Conservation (phyloP, 2,329 filamentous ascomycete genomes). For the Ceratocystis variospora region DNA sequence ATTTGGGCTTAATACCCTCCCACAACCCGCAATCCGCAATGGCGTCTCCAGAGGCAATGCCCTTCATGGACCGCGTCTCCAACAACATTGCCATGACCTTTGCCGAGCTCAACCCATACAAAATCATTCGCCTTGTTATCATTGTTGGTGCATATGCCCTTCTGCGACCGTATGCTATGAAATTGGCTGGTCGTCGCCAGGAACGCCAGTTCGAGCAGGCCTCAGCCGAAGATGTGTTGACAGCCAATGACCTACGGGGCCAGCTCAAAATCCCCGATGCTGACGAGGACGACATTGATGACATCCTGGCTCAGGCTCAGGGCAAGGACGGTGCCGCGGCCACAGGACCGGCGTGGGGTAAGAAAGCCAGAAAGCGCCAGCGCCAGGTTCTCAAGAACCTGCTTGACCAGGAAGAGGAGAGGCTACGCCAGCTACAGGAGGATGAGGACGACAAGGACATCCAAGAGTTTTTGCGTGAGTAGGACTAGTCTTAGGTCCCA, state of each 20-base stretch:
- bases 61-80: conserved; percentile 17
- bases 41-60: conserved; percentile 10
- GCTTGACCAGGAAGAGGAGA: conserved; percentile 48
- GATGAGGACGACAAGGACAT: conserved; percentile 64
- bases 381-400: conserved; percentile 46
- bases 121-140: conserved; percentile 55
- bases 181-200: conserved; percentile 48
- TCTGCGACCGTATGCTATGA: conserved; percentile 59
- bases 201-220: conserved; percentile 50
- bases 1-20: neutral
- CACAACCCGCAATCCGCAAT: neutral
- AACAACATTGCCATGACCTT: conserved; percentile 40
- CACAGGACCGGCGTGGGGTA: conserved; percentile 18
- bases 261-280: conserved; percentile 40
- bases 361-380: conserved; percentile 21
- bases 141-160: conserved; percentile 62
- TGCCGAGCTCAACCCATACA: conserved; percentile 36
- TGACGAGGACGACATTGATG: conserved; percentile 31
- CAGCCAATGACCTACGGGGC: conserved; percentile 51
- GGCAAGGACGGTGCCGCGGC: conserved; percentile 3
- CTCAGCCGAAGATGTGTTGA: conserved; percentile 42
- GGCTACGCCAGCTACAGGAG: conserved; percentile 40
- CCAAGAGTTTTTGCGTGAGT: conserved; percentile 46
- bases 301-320: conserved; percentile 9
- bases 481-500: neutral